These are phyloP conservation scores for Lecanoromycetidae sp. DNA, from an alignment of 2,329 filamentous ascomycete species.

Conservation along the genomic window DNA sequence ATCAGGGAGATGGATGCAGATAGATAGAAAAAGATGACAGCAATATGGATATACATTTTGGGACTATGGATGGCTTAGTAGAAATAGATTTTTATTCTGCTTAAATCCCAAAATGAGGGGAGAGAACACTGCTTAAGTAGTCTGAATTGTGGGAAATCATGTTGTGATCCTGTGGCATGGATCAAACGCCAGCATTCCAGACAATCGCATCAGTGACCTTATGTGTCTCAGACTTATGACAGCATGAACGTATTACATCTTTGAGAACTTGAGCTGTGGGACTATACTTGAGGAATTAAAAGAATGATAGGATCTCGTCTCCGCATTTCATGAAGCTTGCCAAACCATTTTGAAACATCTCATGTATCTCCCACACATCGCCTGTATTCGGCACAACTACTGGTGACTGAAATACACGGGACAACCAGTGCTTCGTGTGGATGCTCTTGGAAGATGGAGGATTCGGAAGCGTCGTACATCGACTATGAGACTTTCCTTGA, in stretches of 20 bases:
- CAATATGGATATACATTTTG: conserved; percentile 1
- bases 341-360: neutral
- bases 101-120: neutral
- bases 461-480: conserved; percentile 66
- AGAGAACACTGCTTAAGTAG: neutral
- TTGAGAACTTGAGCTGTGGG: neutral
- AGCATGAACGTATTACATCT: neutral
- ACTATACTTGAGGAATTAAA: neutral
- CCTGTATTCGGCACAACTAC: no score
- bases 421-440: neutral
- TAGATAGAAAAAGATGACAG: neutral
- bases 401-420: no score
- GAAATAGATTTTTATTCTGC: no score
- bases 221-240: conserved; percentile 1
- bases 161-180: conserved; percentile 1
- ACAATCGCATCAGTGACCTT: neutral
- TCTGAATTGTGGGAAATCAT: neutral
- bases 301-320: neutral
- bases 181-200: conserved; percentile 1
- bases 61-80: no score
- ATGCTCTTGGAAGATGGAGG: conserved; percentile 15
- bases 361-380: no score
- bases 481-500: conserved; percentile 88
- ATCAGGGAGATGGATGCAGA: neutral
- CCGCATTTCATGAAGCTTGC: neutral